A percentile compares a stretch with the other conserved stretches of the same genome.
Conservation (phyloP, 768 basidiomycete species). For the Pleurotus tuoliensis region DNA sequence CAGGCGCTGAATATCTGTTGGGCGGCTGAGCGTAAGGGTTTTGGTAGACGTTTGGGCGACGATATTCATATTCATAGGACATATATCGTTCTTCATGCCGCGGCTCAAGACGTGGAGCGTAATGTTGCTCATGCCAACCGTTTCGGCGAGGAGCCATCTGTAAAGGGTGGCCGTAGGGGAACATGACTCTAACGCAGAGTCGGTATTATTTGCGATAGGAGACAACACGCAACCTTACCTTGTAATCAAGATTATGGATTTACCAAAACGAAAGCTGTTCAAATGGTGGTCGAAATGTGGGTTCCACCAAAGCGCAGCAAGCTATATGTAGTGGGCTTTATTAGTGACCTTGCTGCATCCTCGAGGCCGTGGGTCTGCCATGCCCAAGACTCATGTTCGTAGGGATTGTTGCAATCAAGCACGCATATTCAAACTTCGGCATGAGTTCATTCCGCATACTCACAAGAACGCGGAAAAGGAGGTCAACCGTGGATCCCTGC, state of each 20-base stretch:
- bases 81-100: neutral
- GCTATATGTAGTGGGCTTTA: neutral
- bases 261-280: neutral
- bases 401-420: neutral
- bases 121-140: neutral
- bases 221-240: neutral
- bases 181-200: neutral
- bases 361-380: neutral
- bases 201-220: neutral
- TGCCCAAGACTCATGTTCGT: neutral
- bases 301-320: slow-evolving; percentile 1
- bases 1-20: neutral
- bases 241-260: neutral
- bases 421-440: no score
- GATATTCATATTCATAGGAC: neutral
- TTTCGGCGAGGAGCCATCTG: neutral
- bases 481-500: neutral
- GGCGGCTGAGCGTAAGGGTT: neutral
- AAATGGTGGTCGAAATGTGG: slow-evolving; percentile 1
- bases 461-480: no score
- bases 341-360: neutral
- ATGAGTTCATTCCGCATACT: no score
- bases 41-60: neutral
- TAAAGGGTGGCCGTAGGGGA: neutral
- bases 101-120: neutral